These are phyloP conservation scores for Vicia sativa DNA, from an alignment of 306 rosid genomes.

Conservation along the genomic window DNA sequence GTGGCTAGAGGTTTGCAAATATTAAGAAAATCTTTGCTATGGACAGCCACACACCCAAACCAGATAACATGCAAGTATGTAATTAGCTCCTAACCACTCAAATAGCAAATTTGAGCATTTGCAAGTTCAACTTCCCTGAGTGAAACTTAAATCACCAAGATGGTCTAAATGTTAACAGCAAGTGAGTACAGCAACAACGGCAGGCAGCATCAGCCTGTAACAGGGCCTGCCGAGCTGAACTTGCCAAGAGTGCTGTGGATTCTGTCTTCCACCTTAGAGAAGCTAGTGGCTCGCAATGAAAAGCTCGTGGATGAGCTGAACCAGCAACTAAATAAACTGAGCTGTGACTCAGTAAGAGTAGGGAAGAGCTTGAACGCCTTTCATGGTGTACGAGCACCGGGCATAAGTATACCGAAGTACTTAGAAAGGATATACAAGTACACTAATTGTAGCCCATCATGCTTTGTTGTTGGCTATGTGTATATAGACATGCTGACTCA, in stretches of 20 bases:
- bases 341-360: constrained; percentile 38
- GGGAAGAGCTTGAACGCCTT: constrained; percentile 72
- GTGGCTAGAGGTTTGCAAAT: constrained; percentile 36
- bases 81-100: constrained; percentile 44
- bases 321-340: constrained; percentile 41
- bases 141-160: constrained; percentile 37
- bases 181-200: constrained; percentile 45
- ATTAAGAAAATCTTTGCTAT: constrained; percentile 13
- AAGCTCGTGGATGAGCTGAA: constrained; percentile 49
- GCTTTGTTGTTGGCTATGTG: constrained; percentile 87
- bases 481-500: constrained; percentile 82
- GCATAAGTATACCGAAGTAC: constrained; percentile 84
- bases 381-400: constrained; percentile 83
- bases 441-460: constrained; percentile 90
- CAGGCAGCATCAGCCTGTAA: constrained; percentile 57
- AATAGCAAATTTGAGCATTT: constrained; percentile 30
- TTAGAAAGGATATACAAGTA: constrained; percentile 88
- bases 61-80: constrained; percentile 45
- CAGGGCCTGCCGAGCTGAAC: constrained; percentile 50
- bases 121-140: not conserved
- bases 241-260: constrained; percentile 70
- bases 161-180: constrained; percentile 66
- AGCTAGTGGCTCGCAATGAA: constrained; percentile 71
- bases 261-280: constrained; percentile 67
- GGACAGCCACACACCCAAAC: constrained; percentile 44